phyloP scores from a whole-genome alignment of 2,329 filamentous ascomycete species.

The Bipolaris victoriae region DNA sequence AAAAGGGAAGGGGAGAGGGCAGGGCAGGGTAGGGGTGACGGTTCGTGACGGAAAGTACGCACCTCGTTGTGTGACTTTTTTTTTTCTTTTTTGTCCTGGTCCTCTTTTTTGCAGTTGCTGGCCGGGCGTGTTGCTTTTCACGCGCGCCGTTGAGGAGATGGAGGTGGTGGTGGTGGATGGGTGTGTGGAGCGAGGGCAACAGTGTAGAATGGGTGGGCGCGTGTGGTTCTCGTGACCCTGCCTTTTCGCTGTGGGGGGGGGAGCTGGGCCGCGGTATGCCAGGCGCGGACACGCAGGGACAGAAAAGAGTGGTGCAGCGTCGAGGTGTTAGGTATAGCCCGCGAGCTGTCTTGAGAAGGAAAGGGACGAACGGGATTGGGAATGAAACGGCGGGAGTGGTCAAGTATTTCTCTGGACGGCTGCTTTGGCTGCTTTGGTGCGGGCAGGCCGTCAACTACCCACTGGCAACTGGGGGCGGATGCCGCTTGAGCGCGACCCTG shows the following conservation, averaged over 20 bases:
- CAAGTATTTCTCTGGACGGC: conserved; percentile 41
- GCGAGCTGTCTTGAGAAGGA: conserved; percentile 50
- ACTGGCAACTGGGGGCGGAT: conserved; percentile 36
- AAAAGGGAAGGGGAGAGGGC: neutral
- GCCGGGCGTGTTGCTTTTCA: conserved; percentile 22
- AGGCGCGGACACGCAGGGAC: conserved; percentile 21
- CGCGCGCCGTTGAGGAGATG: conserved; percentile 24
- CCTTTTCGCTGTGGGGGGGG: conserved; percentile 12
- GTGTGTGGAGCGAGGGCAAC: conserved; percentile 23
- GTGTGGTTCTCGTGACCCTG: conserved; percentile 16
- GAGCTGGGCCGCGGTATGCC: conserved; percentile 31
- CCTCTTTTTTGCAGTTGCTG: neutral
- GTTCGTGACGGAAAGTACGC: conserved; percentile 4
- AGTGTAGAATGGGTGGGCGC: conserved; percentile 1
- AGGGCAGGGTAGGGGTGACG: neutral
- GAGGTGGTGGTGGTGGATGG: neutral
- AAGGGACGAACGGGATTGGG: conserved; percentile 50
- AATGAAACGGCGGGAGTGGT: conserved; percentile 48
- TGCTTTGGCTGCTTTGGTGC: conserved; percentile 27
- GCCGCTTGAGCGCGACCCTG: conserved; percentile 35
- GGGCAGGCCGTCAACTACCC: conserved; percentile 29
- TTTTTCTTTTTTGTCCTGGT: neutral
- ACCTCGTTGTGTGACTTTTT: conserved; percentile 28
- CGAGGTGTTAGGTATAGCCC: conserved; percentile 24
- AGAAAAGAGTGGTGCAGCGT: conserved; percentile 37